Evolutionary conservation across 768 basidiomycete genomes (phyloP), one percentile per base, ranked within the genome.

Genomic region (Naganishia friedmannii): DNA sequence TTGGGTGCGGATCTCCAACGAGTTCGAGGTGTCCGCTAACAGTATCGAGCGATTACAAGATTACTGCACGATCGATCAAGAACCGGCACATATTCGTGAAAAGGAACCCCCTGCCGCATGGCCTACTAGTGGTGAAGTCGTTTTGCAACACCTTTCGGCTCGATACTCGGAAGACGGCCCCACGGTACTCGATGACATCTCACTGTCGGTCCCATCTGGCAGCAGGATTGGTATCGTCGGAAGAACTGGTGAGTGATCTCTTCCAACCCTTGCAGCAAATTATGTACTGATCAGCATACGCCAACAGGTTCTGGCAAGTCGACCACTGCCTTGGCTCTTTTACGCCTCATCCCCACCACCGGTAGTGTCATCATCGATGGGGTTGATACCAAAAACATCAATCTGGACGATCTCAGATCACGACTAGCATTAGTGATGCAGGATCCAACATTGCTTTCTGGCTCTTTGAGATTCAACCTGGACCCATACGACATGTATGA

Each of bases 401-500:
- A 87, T 73, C 79, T 89, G 17, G 84, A 88, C 72, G 83, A 82
- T 10, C 80, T 89, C 54, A 82, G 88, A 54, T 83, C 84, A 1
- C 85, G 84, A 67, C 85, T 89, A 67, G 88, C 88, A 2, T 86
- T 88, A 71, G 88, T 88, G 46, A 87, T 87, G 3, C 87, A 87
- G 53, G 86, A 86, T 72, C 77, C 85, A 70, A 84, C 86, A 63
- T 78, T 88, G 0, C 77, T 88, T 28, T 85, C 84, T 48, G 88
- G 88, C 7, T 85, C 84, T 1, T 78, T 88, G 32, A 83, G 87
- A 31, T 82, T 82, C 68, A 88, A 88, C 73, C 78, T 88, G n/a
- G 88, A 88, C 74, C 88, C 87, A 0, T 88, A 87, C 73, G 81
- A 76, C 13, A 82, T 86, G 70, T 82, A 86, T 70, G 86, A 87